Conservation (phyloP, 2,329 filamentous ascomycete genomes). For the Fusarium transvaalense region DNA sequence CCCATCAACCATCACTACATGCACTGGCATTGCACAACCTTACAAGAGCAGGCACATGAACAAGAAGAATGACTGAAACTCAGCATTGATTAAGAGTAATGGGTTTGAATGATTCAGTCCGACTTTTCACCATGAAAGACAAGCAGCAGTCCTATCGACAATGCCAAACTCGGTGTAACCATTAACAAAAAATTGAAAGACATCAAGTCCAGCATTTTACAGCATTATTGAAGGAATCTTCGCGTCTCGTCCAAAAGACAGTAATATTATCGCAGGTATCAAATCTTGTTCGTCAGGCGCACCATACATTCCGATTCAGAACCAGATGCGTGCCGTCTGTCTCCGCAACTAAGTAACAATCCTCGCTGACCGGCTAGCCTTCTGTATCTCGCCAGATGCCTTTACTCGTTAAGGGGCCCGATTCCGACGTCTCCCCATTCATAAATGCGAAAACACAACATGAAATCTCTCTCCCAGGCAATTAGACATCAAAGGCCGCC, state of each 20-base stretch:
- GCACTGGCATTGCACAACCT: background rate
- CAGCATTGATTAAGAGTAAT: background rate
- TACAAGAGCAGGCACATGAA: background rate
- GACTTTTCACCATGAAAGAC: background rate
- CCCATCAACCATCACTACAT: background rate
- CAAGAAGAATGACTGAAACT: background rate
- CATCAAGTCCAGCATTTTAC: background rate
- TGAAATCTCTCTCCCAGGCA: slow-evolving; percentile 20
- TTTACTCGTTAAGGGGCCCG: slow-evolving; percentile 32
- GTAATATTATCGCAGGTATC: slow-evolving; percentile 49
- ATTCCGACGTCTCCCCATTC: slow-evolving; percentile 33
- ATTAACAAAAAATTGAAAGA: background rate
- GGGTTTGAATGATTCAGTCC: background rate
- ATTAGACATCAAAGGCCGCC: slow-evolving; percentile 18
- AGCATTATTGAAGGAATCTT: background rate
- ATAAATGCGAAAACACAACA: slow-evolving; percentile 30
- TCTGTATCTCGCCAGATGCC: slow-evolving; percentile 26
- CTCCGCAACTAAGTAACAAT: slow-evolving; percentile 17
- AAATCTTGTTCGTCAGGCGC: slow-evolving; percentile 44
- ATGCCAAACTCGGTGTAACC: background rate
- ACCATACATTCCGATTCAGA: slow-evolving; percentile 29
- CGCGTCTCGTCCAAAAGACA: slow-evolving; percentile 14
- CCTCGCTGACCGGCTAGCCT: slow-evolving; percentile 21
- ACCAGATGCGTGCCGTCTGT: slow-evolving; percentile 33
- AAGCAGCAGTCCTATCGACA: background rate